Conservation (phyloP, 805 yeast species). For the Monosporozyma servazzii region DNA sequence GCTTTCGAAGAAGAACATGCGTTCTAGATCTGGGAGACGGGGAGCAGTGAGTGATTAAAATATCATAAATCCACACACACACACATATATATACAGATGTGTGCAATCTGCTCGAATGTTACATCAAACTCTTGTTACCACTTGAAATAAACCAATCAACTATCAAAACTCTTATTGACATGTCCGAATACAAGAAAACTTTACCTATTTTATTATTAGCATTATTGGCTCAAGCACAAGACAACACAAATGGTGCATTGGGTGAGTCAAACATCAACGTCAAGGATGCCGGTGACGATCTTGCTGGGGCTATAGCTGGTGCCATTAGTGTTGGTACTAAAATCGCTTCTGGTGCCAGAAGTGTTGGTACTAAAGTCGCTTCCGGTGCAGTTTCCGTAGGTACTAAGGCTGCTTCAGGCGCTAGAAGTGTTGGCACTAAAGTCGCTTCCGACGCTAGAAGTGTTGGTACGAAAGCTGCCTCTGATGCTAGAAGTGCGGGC, state of each 20-base stretch:
- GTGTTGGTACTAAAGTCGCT: background rate
- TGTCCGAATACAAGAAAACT: background rate
- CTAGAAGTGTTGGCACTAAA: background rate
- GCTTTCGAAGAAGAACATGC: too few relatives aligned
- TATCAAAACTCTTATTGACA: background rate
- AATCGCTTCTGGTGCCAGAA: background rate
- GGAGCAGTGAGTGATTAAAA: background rate
- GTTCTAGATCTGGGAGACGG: background rate
- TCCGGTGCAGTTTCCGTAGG: background rate
- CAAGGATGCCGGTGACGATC: background rate
- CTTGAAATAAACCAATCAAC: background rate
- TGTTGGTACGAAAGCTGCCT: background rate
- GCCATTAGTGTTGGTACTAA: conserved; percentile 1
- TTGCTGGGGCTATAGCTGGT: background rate
- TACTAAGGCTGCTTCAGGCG: background rate
- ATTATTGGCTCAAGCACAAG: background rate
- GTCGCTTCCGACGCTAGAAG: background rate
- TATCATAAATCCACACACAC: too few relatives aligned
- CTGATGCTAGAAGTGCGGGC: conserved; percentile 1
- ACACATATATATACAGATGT: too few relatives aligned
- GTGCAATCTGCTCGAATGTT: too few relatives aligned
- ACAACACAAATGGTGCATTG: background rate
- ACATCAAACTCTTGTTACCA: background rate
- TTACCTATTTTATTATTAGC: background rate
- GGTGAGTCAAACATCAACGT: background rate